Evolutionary conservation across 2,329 filamentous ascomycete species (phyloP), one percentile per base, ranked within the genome.

Genomic region (Fusarium nodosum): DNA sequence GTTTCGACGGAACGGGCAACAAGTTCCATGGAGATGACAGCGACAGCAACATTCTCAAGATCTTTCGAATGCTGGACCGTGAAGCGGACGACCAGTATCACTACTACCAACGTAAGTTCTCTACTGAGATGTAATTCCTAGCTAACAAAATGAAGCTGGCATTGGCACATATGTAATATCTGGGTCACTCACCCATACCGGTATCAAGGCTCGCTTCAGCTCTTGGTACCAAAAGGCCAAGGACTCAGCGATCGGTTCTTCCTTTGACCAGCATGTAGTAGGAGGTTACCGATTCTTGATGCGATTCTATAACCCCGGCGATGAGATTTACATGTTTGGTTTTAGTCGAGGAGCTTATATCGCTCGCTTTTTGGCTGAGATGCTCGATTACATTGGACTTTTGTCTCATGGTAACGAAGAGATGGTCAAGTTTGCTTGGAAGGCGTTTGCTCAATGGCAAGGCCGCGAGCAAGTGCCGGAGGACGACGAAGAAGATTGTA

Each of bases 361-460:
- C 44, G 91, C 91, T 1, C 87, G 91, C 4, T 93, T 93, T 73
- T 80, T 93, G 1, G 92, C 93, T 1, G 92, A 96, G 75, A 95
- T 95, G 93, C 84, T 96, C 9, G 92, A 96, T 74, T 90, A 92
- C 71, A 89, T 96, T 56, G 93, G 93, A 2, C 83, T 97, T 0
- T 83, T 97, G 16, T 91, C 90, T 15, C 90, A 92, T 53, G 93
- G 93, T 13, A 97, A 97, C 72, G 92, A 97, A 75, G 93, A 96
- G 71, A 91, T 96, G 89, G 89, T 93, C 53, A 84, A 86, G 6
- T 97, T 97, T 76, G 93, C 92, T 1, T 96, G 93, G 92, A 94
- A 92, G 76, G 90, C 91, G 0, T 94, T 93, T 73, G 86, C 90
- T 10, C 88, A 90, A 75, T 93, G 90, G 90, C 90, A 93, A 74